Percentiles rank a stretch among this genome's conserved stretches.
These are phyloP conservation scores for Arthrobotrys megalospora DNA, from an alignment of 2,329 filamentous ascomycete genomes.

Conservation along the genomic window DNA sequence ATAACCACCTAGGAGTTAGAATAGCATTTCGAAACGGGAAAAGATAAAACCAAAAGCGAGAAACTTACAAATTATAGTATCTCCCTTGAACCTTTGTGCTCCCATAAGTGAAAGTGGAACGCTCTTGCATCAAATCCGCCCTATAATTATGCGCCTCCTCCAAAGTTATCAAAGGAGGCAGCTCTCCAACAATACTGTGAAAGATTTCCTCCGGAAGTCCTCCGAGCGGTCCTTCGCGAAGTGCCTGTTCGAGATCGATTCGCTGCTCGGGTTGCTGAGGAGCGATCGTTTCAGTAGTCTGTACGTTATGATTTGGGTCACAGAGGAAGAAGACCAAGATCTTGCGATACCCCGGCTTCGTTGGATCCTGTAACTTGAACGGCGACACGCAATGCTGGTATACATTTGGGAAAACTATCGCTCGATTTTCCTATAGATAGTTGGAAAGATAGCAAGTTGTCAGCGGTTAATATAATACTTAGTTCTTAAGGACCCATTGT, in stretches of 20 bases:
- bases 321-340: conserved; percentile 59
- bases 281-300: conserved; percentile 4
- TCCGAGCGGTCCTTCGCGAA: conserved; percentile 4
- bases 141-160: conserved; percentile 67
- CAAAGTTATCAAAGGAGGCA: conserved; percentile 64
- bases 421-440: conserved; percentile 35
- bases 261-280: conserved; percentile 11
- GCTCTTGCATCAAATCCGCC: conserved; percentile 68
- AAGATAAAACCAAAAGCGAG: background rate
- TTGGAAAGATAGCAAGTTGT: background rate
- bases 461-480: too few relatives aligned
- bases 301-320: conserved; percentile 63
- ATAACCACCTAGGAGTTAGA: background rate
- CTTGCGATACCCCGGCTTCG: conserved; percentile 53
- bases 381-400: conserved; percentile 45
- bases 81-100: conserved; percentile 16
- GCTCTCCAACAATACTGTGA: conserved; percentile 60
- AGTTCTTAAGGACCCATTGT: background rate
- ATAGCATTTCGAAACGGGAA: background rate
- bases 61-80: conserved; percentile 32
- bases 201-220: conserved; percentile 51
- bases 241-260: background rate
- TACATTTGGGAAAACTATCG: conserved; percentile 59
- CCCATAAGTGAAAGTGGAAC: conserved; percentile 61
- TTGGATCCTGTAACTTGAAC: conserved; percentile 55